phyloP scores from a whole-genome alignment of 2,329 filamentous ascomycete species.

The Fusarium begoniae region DNA sequence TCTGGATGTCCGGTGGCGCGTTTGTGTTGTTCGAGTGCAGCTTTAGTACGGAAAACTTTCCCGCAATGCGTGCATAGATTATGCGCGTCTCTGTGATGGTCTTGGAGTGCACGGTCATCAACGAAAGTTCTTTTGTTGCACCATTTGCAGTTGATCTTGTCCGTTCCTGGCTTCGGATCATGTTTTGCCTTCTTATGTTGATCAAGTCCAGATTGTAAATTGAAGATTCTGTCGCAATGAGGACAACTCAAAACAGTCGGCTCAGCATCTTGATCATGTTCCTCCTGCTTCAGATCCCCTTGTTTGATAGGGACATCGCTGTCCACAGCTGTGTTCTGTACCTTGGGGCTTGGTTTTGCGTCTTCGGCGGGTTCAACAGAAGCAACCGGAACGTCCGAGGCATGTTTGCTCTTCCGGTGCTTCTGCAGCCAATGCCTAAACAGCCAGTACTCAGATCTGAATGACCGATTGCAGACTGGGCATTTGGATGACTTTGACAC shows the following conservation, averaged over 20 bases:
- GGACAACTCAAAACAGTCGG: background rate
- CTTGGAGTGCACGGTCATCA: rapidly evolving
- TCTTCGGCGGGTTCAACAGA: background rate
- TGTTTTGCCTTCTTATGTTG: background rate
- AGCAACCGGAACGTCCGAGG: background rate
- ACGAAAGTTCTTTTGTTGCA: background rate
- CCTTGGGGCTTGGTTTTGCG: background rate
- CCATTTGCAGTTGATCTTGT: background rate
- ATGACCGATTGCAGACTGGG: background rate
- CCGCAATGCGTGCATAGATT: background rate
- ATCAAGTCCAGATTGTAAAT: background rate
- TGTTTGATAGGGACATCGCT: background rate
- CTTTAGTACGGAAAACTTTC: background rate
- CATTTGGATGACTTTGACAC: background rate
- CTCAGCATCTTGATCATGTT: background rate
- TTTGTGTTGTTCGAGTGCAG: background rate
- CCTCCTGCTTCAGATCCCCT: background rate
- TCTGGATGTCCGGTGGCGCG: background rate
- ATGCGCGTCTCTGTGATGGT: background rate
- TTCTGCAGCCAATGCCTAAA: background rate
- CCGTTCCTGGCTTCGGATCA: background rate
- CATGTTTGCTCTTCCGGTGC: background rate
- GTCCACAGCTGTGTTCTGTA: background rate
- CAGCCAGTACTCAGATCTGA: background rate
- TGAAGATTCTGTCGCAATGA: background rate